Percentiles rank a stretch among this genome's conserved stretches.
phyloP scores from a whole-genome alignment of 257 asterid genomes.

The Penstemon newberryi region DNA sequence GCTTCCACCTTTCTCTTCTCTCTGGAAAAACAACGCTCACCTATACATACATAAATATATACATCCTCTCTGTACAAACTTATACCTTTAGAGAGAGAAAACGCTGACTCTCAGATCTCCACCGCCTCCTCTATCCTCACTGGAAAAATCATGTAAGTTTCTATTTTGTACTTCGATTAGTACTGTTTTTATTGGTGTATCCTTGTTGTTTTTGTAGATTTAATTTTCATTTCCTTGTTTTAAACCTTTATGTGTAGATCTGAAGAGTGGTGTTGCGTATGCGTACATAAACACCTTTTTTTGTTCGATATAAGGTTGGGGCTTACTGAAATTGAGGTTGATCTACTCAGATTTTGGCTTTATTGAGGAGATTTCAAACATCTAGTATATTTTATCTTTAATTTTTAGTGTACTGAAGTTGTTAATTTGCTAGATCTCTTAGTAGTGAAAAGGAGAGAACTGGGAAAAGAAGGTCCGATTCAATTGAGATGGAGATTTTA shows the following conservation, averaged over 20 bases:
- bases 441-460: conserved; percentile 23
- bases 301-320: conserved; percentile 48
- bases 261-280: conserved; percentile 52
- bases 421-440: conserved; percentile 20
- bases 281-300: conserved; percentile 18
- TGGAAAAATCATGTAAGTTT: conserved; percentile 30
- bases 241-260: conserved; percentile 56
- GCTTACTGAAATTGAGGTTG: conserved; percentile 32
- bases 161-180: conserved; percentile 7
- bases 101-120: conserved; percentile 1
- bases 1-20: conserved; percentile 16
- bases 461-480: conserved; percentile 4
- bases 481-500: conserved; percentile 61
- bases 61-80: background rate
- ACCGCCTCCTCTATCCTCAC: conserved; percentile 22
- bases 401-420: conserved; percentile 13
- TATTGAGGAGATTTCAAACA: conserved; percentile 65
- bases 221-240: conserved; percentile 9
- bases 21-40: conserved; percentile 10
- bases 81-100: conserved; percentile 9
- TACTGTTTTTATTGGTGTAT: background rate
- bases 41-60: background rate
- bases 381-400: conserved; percentile 17
- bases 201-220: background rate
- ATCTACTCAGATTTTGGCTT: conserved; percentile 65